These are phyloP conservation scores for Yamadazyma blattariae DNA, from an alignment of 1,139 yeast genomes.

Conservation along the genomic window DNA sequence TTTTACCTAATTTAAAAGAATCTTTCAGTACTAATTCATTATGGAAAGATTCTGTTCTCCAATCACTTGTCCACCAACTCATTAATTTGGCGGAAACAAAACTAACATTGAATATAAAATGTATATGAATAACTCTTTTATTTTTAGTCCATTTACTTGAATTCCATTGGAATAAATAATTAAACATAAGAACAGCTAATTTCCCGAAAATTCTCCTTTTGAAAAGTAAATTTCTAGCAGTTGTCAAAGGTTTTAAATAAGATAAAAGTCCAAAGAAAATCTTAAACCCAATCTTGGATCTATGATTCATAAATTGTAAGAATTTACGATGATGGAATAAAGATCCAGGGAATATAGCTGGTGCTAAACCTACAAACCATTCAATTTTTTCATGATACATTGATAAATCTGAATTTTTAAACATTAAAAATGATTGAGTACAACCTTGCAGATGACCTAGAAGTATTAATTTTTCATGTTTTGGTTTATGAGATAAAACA, in stretches of 20 bases:
- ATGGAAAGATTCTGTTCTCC: slow-evolving; percentile 39
- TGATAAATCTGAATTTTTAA: slow-evolving; percentile 33
- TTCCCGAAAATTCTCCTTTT: slow-evolving; percentile 53
- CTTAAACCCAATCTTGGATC: slow-evolving; percentile 36
- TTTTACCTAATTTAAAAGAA: slow-evolving; percentile 30
- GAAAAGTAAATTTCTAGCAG: slow-evolving; percentile 42
- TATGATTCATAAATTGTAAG: slow-evolving; percentile 51
- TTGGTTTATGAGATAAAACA: slow-evolving; percentile 45
- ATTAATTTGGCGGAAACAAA: slow-evolving; percentile 75
- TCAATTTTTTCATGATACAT: slow-evolving; percentile 49
- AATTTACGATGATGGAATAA: slow-evolving; percentile 57
- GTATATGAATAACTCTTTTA: slow-evolving; percentile 58
- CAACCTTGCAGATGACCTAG: slow-evolving; percentile 94
- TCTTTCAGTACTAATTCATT: slow-evolving; percentile 34
- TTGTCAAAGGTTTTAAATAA: slow-evolving; percentile 59
- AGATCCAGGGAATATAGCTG: slow-evolving; percentile 86
- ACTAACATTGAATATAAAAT: slow-evolving; percentile 84
- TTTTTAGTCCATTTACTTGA: slow-evolving; percentile 70
- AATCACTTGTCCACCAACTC: slow-evolving; percentile 82
- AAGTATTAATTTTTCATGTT: slow-evolving; percentile 51
- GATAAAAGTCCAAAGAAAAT: slow-evolving; percentile 59
- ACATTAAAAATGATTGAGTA: slow-evolving; percentile 70
- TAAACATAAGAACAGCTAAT: slow-evolving; percentile 75
- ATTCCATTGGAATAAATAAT: slow-evolving; percentile 82
- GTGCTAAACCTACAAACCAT: slow-evolving; percentile 75